Evolutionary conservation across 2,329 filamentous ascomycete genomes (phyloP).

Genomic region (Epichloe bromicola): DNA sequence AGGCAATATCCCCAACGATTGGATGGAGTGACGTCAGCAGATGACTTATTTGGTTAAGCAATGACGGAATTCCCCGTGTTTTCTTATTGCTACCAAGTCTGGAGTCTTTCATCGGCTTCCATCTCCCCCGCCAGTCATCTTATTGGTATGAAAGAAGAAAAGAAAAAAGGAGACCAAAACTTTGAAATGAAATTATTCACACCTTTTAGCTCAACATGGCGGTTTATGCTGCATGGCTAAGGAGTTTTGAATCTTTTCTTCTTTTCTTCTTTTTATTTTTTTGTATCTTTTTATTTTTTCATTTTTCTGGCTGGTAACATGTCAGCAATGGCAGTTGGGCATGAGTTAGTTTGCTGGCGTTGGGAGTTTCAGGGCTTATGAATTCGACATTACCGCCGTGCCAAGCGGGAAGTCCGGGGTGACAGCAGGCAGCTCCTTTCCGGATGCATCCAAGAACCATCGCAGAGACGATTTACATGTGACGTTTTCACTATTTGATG

Average conservation of each 20-base stretch:
- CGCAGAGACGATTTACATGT: too few relatives aligned
- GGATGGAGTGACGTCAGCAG: not conserved
- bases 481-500: too few relatives aligned
- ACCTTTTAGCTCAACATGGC: not conserved
- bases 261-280: not conserved
- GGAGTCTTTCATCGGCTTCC: too few relatives aligned
- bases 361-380: not conserved
- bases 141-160: too few relatives aligned
- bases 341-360: not conserved
- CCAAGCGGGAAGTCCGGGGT: too few relatives aligned
- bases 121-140: too few relatives aligned
- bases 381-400: not conserved
- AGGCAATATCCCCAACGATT: not conserved
- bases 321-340: too few relatives aligned
- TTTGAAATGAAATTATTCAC: not conserved
- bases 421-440: not conserved
- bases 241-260: conserved; percentile 1
- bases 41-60: not conserved
- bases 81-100: not conserved
- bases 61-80: not conserved
- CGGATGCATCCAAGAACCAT: not conserved
- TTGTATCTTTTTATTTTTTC: too few relatives aligned
- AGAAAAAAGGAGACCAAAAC: too few relatives aligned
- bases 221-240: not conserved
- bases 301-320: not conserved